A percentile compares a stretch with the other conserved stretches of the same genome.
Conservation (phyloP, 495 filamentous ascomycete genomes). For the Penicillium parvum region DNA sequence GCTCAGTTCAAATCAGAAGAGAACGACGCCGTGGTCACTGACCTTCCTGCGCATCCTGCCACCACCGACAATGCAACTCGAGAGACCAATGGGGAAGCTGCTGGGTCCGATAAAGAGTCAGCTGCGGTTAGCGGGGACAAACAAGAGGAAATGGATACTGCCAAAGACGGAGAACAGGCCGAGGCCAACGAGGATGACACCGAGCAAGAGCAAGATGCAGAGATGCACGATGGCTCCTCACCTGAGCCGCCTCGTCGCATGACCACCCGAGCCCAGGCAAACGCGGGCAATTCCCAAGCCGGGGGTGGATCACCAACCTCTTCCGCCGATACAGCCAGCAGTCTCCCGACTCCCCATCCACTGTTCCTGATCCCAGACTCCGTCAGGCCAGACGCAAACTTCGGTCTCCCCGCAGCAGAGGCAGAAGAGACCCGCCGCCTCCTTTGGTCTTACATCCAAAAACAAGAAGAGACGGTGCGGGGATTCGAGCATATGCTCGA, state of each 20-base stretch:
- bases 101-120: neutral
- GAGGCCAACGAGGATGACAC: constrained; percentile 18
- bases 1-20: constrained; percentile 39
- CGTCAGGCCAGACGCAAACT: constrained; percentile 69
- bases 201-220: constrained; percentile 30
- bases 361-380: constrained; percentile 73
- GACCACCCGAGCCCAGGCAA: constrained; percentile 63
- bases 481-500: constrained; percentile 71
- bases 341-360: constrained; percentile 64
- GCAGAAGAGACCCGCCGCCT: constrained; percentile 85
- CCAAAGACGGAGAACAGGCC: constrained; percentile 11
- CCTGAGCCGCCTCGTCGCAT: constrained; percentile 56
- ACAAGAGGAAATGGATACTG: constrained; percentile 6
- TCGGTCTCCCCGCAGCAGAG: constrained; percentile 73
- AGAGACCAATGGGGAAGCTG: neutral
- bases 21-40: constrained; percentile 33
- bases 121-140: constrained; percentile 12
- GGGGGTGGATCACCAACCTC: constrained; percentile 40
- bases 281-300: constrained; percentile 40
- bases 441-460: constrained; percentile 82
- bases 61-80: constrained; percentile 8
- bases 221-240: constrained; percentile 38
- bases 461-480: constrained; percentile 90
- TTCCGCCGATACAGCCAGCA: constrained; percentile 45
- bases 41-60: constrained; percentile 33